Evolutionary conservation across 2,329 filamentous ascomycete genomes (phyloP), one percentile per base, ranked within the genome.

Genomic region (Cadophora gregata): DNA sequence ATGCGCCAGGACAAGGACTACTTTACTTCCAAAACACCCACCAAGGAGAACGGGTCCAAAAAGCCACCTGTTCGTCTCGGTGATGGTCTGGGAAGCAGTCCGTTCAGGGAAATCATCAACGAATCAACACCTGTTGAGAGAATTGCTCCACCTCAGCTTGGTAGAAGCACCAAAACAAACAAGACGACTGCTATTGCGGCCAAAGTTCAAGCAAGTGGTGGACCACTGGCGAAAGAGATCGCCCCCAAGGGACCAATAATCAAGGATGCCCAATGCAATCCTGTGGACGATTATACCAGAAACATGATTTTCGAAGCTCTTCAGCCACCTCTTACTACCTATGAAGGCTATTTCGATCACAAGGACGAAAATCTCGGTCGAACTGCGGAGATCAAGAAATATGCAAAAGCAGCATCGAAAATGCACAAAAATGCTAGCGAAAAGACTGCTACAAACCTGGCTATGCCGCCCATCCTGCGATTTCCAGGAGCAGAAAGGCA

Each of bases 221-320:
- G 68, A 1, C 59, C 70, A 19, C 70, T 77, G 9, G 73, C 76
- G 16, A 83, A 81, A 62, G 78, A 82, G 45, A 76, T 81, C 16
- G 80, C 81, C 16, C 80, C 80, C 1, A 90, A 88, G 73, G 90
- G 89, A 0, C 90, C 91, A 0, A 90, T 97, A 55, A 91, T 98
- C 76, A 88, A 89, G 68, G 95, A 98, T 51, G 72, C 80, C 0
- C 92, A 94, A 76, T 97, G 94, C 80, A 98, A 98, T 75, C 96
- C 96, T 0, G 90, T 96, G 47, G 93, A 96, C 72, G 88, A 90
- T n/a, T 80, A 80, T 1, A 83, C 97, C 42, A 89, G 93, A 8
- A 82, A 88, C 19, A 87, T 88, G 66, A 97, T 99, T 56, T 80
- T 98, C 4, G 83, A 86, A 12, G 88, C 90, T 25, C 84, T 93